phyloP scores from a whole-genome alignment of 2,329 filamentous ascomycete genomes.

The Trichoderma oligosporum region DNA sequence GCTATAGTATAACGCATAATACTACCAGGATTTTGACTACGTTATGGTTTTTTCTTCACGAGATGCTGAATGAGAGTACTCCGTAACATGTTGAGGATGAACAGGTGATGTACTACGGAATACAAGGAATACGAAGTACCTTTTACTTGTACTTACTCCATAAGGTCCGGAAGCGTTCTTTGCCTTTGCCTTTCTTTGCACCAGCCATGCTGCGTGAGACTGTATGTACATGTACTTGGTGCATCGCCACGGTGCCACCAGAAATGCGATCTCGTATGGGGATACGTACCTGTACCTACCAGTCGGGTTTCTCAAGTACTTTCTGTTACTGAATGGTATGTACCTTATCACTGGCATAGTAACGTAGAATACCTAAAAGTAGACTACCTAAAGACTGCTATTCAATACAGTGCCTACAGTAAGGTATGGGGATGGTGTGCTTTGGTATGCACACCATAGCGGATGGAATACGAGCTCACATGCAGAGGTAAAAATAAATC shows the following conservation, averaged over 20 bases:
- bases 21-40: no score
- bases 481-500: constrained; percentile 9
- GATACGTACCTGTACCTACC: background rate
- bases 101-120: no score
- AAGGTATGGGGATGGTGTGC: background rate
- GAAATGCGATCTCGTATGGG: constrained; percentile 3
- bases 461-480: constrained; percentile 7
- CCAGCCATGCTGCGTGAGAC: no score
- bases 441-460: constrained; percentile 15
- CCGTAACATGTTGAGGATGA: background rate
- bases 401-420: background rate
- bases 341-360: background rate
- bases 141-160: no score
- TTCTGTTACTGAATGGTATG: background rate
- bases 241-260: constrained; percentile 10
- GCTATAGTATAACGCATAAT: no score
- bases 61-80: no score
- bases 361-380: background rate
- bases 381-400: no score
- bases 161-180: no score
- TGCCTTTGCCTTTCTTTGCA: no score
- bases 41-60: no score
- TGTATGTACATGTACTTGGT: no score
- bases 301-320: background rate
- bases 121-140: background rate